Percentiles rank a stretch among this genome's conserved stretches.
Evolutionary conservation across 305 asterid species (phyloP).

Genomic region (Fraxinus floribunda): DNA sequence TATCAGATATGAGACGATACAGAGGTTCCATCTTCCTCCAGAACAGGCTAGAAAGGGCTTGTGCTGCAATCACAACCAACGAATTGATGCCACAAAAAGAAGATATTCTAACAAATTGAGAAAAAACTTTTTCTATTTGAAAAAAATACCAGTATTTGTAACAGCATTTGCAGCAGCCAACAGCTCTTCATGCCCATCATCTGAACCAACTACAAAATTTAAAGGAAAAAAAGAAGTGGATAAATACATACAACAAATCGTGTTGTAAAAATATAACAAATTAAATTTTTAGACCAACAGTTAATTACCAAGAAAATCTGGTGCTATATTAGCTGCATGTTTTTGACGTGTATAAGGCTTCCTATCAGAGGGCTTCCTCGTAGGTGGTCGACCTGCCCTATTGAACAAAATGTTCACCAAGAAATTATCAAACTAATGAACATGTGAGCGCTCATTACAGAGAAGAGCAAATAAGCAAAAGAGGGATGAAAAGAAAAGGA

Average conservation of each 20-base stretch:
- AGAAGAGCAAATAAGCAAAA: not conserved
- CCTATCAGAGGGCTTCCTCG: conserved; percentile 85
- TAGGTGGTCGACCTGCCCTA: conserved; percentile 78
- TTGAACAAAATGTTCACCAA: conserved; percentile 42
- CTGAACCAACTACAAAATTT: conserved; percentile 58
- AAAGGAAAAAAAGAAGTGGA: conserved; percentile 1
- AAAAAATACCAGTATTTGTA: conserved; percentile 61
- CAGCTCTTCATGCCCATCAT: conserved; percentile 91
- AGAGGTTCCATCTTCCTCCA: conserved; percentile 85
- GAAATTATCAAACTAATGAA: not conserved
- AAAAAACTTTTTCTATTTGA: conserved; percentile 12
- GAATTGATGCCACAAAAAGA: conserved; percentile 27
- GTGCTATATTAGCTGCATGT: conserved; percentile 51
- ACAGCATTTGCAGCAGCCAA: conserved; percentile 88
- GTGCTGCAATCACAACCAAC: conserved; percentile 47
- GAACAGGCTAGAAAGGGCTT: conserved; percentile 70
- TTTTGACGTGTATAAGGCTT: conserved; percentile 76
- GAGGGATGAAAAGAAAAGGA: conserved; percentile 1
- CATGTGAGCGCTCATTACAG: not conserved
- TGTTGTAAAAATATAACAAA: not conserved
- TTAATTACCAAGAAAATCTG: conserved; percentile 69
- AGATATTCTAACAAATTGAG: conserved; percentile 17
- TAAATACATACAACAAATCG: conserved; percentile 10
- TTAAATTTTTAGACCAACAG: conserved; percentile 7
- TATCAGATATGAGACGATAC: conserved; percentile 67